Evolutionary conservation across 331 rosid species (phyloP), one percentile per base, ranked within the genome.

Genomic region (Malus hybrid): DNA sequence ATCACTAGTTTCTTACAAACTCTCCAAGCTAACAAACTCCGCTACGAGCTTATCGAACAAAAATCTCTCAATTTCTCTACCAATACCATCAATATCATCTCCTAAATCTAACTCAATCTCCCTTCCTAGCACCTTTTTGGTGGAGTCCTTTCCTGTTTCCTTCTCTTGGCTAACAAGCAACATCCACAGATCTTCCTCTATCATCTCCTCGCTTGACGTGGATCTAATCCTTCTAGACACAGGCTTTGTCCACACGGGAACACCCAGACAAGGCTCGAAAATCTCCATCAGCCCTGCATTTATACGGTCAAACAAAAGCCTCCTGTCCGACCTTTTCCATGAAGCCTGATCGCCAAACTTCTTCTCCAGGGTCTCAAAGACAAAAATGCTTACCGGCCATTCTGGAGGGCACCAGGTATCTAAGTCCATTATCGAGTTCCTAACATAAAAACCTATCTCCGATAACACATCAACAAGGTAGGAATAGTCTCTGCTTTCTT

Each of bases 221-320:
- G 70, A n/a, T 28, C 78, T 90, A 73, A 92, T 74, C 83, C 95
- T 86, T 85, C 88, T 87, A 1, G 83, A 82, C 44, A 83, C 78
- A 0, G 89, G 82, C 71, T 63, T 86, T 79, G 81, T 88, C 89
- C 91, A 87, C 36, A 36, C 36, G 0, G 90, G 89, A 13, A 85
- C 77, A 56, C 83, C 87, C 69, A 81, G 61, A 71, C 82, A 80
- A 13, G 95, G 91, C 77, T 71, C 74, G 48, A 87, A 79, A 79
- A 88, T 87, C 76, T 88, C 85, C 44, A 44, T 42, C 65, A 94
- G 46, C 64, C 93, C 92, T 6, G 64, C 59, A 73, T 94, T 87
- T 24, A 94, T 85, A n/a, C 90, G 78, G 72, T 94, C 99, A 67
- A 94, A 94, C 64, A 92, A 83, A 79, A 88, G 91, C 87, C 83